phyloP scores from a whole-genome alignment of 164 flowering plant genomes.

The Euptelea pleiosperma region DNA sequence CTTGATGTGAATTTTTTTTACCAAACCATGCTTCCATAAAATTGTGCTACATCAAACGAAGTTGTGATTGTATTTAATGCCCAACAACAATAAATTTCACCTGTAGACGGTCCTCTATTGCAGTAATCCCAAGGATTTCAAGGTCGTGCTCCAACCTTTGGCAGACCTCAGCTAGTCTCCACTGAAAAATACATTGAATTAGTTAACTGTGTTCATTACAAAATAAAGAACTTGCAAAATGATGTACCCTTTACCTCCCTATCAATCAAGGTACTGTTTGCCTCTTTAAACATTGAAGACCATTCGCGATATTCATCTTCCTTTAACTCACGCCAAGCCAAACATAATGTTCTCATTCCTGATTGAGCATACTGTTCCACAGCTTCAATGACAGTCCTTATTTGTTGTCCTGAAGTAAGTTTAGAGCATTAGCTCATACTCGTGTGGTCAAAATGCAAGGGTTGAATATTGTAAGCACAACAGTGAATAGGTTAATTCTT shows the following conservation, averaged over 20 bases:
- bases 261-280: constrained; percentile 85
- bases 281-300: constrained; percentile 88
- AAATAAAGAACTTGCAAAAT: neutral
- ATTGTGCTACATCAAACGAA: neutral
- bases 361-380: constrained; percentile 92
- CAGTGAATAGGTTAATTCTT: neutral
- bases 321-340: constrained; percentile 91
- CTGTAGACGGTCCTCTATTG: constrained; percentile 97
- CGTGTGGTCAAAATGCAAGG: neutral
- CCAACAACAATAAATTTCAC: constrained; percentile 27
- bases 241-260: constrained; percentile 70
- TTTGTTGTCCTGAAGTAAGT: constrained; percentile 66
- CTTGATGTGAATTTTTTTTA: neutral
- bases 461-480: neutral
- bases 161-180: constrained; percentile 95
- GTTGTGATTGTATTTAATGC: neutral
- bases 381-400: constrained; percentile 68
- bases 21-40: neutral
- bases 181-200: constrained; percentile 37
- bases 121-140: constrained; percentile 92
- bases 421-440: constrained; percentile 13
- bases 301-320: constrained; percentile 89
- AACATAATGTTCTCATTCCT: constrained; percentile 87
- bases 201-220: neutral
- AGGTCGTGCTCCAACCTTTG: constrained; percentile 84